Evolutionary conservation across 176 grass and related monocot genomes (phyloP), one percentile per base, ranked within the genome.

Genomic region (Avena atlantica): DNA sequence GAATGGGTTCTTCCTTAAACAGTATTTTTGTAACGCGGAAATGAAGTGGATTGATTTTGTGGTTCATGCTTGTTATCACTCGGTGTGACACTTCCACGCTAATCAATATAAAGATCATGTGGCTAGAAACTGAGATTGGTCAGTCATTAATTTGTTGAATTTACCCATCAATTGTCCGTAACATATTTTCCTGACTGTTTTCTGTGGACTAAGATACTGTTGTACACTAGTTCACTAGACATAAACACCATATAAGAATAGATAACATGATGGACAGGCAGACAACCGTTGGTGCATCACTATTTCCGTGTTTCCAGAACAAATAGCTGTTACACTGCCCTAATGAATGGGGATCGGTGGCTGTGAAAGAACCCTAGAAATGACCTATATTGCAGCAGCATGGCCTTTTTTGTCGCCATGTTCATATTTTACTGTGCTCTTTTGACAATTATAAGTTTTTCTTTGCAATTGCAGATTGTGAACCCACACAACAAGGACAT

Each of bases 401-500:
- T 40, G 37, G 2, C 5, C 37, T 3, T 29, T 66, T 62, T 31
- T 66, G 24, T 14, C 2, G 0, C 37, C 15, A 77, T 12, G 31
- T 86, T 78, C 9, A 15, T 13, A n/a, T 34, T 69, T 45, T 80
- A 9, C 27, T 12, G 8, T 21, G n/a, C 9, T 25, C 47, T 40
- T 13, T 48, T 74, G 21, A 69, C 15, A 48, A 81, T 68, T 71
- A 8, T 71, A 8, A 12, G 45, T 84, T 19, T 78, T 67, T 42
- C 6, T 42, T 42, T 42, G 40, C 80, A 81, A 9, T 82, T 81
- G 90, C 90, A 98, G 93, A 86, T 98, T 93, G 96, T 98, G 23
- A 92, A 95, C 55, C 96, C 96, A 50, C 88, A 96, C 73, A 98
- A 98, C 90, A 98, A 98, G 78, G 87, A 92, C 27, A 96, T 96